Evolutionary conservation across 371 early-diverging fungal genomes (phyloP), one percentile per base, ranked within the genome.

Genomic region (Dichotomocladium elegans): DNA sequence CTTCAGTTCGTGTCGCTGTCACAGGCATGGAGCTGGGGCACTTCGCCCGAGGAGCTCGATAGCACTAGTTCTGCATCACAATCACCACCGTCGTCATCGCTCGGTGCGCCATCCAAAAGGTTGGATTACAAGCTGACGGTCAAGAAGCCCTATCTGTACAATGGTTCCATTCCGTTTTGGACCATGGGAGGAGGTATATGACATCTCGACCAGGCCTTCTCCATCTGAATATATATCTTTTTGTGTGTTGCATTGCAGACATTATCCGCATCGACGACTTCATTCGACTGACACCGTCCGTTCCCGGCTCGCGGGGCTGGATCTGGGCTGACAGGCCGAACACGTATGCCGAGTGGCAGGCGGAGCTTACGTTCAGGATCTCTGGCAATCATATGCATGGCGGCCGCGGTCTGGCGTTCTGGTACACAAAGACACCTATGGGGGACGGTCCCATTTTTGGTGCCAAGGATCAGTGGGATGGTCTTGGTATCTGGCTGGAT

Each of bases 321-420:
- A 75, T 92, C 14, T 94, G 91, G 91, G 63, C 88, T 2, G 71
- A 72, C 12, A 53, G 59, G 0, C 75, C 85, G 1, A 91, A 91
- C 53, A 67, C 74, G 4, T 71, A 90, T 70, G 74, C 77, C 49
- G 86, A 89, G 44, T 94, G 92, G 91, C 80, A 87, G 57, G 82
- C 83, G 1, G 82, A 85, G 31, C 67, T 91, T 30, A 68, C 80
- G 4, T 83, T 91, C 63, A 70, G 62, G 30, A 79, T 88, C 3
- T 65, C 64, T 28, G 94, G 94, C 1, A 75, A 78, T 11, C 73
- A 79, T 29, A 60, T 73, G 46, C 63, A 81, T 27, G 92, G 94
- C 17, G 91, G 91, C 34, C 80, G 86, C 33, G 94, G 94, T n/a
- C 53, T 94, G 12, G 91, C 91, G 9, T 83, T 94, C 55, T 94